A percentile compares a stretch with the other conserved stretches of the same genome.
Evolutionary conservation across 2,329 filamentous ascomycete species (phyloP).

Genomic region (Penicillium sp.): DNA sequence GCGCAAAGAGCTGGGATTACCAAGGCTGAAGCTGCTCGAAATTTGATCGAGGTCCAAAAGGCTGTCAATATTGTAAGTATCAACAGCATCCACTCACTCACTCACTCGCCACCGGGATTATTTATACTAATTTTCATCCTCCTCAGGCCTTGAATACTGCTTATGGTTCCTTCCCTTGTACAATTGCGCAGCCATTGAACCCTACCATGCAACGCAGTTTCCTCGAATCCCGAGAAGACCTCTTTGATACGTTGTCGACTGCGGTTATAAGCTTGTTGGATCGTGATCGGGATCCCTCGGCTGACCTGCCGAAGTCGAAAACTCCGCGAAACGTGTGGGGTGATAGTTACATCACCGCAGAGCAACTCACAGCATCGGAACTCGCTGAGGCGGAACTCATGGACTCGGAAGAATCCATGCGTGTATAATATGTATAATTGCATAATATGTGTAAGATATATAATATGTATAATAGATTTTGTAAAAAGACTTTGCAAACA

Average conservation of each 20-base stretch:
- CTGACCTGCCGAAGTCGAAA: not conserved
- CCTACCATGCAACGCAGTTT: not conserved
- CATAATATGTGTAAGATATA: too few species aligned
- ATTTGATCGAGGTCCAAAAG: conserved; percentile 41
- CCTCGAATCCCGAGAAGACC: not conserved
- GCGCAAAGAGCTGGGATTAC: conserved; percentile 6
- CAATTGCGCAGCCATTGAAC: too few species aligned
- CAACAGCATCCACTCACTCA: not conserved
- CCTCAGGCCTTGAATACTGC: conserved; percentile 2
- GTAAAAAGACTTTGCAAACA: too few species aligned
- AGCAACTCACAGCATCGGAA: too few species aligned
- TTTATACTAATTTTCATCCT: not conserved
- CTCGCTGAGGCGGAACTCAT: too few species aligned
- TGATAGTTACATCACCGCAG: too few species aligned
- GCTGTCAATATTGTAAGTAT: conserved; percentile 33
- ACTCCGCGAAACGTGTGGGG: not conserved
- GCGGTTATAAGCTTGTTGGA: not conserved
- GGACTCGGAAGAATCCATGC: not conserved
- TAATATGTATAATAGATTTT: too few species aligned
- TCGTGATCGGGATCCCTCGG: not conserved
- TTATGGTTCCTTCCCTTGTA: not conserved
- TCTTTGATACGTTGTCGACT: not conserved
- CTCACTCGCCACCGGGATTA: too few species aligned
- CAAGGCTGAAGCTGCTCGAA: conserved; percentile 22
- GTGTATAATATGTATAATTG: not conserved